phyloP scores from a whole-genome alignment of 768 basidiomycete species.

The Boletus vinaceobasis region DNA sequence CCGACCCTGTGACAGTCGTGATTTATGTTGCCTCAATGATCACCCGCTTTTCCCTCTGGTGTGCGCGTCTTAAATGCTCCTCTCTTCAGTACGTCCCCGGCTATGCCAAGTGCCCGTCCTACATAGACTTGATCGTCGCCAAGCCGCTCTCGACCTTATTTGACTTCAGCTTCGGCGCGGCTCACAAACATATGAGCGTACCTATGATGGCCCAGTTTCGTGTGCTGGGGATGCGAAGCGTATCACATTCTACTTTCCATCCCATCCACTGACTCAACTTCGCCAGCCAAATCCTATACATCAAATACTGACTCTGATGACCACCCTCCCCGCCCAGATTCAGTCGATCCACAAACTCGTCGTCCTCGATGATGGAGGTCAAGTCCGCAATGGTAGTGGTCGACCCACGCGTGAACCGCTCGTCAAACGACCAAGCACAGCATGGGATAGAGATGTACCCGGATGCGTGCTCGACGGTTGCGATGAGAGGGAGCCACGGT shows the following conservation, averaged over 20 bases:
- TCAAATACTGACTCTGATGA: constrained; percentile 67
- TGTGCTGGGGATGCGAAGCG: constrained; percentile 86
- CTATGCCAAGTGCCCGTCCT: constrained; percentile 48
- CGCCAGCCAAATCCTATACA: constrained; percentile 87
- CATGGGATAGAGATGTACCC: constrained; percentile 88
- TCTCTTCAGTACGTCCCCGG: constrained; percentile 53
- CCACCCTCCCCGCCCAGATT: constrained; percentile 63
- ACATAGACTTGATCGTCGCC: constrained; percentile 9
- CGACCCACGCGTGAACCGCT: constrained; percentile 53
- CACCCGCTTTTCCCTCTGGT: constrained; percentile 62
- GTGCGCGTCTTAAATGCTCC: constrained; percentile 70
- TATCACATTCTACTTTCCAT: constrained; percentile 85
- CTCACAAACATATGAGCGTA: constrained; percentile 33
- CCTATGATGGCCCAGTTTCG: constrained; percentile 91
- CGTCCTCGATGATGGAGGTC: constrained; percentile 15
- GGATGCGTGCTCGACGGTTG: constrained; percentile 55
- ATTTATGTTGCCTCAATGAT: constrained; percentile 14
- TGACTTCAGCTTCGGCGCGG: neutral
- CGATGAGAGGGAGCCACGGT: constrained; percentile 87
- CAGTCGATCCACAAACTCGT: constrained; percentile 40
- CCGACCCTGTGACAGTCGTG: constrained; percentile 3
- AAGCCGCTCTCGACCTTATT: constrained; percentile 30
- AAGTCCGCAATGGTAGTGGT: constrained; percentile 24
- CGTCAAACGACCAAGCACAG: constrained; percentile 82
- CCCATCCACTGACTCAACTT: constrained; percentile 68